Base-by-base conservation (phyloP, 1,284 basidiomycete species). In the Ceratobasidium sp. region DNA sequence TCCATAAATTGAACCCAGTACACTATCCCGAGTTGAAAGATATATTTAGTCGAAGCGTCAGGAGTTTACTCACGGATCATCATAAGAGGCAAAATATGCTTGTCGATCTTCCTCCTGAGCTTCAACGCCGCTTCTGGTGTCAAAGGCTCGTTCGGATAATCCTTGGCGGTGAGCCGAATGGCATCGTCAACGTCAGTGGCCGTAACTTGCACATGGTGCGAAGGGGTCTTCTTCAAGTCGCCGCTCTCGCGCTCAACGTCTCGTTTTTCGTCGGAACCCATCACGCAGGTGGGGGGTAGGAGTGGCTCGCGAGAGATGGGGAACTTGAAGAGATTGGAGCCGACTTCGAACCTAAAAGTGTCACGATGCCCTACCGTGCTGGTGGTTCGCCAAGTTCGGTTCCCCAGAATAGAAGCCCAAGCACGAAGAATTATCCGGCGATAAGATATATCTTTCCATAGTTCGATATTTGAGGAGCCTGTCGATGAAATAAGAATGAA, bases 1-100 rank as follows among this genome's bases (percentile, higher is more conserved):
- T 78, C 77, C 44, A 78, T 76, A 72, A 76, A 77, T 74, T 78
- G 77, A 3, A 77, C 77, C 77, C 69, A 71, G 36, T 71, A 72
- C n/a, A 63, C 56, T 64, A 21, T 46, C 33, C n/a, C 21, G 36
- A 30, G 23, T 71, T 30, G 62, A 46, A 51, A 42, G 14, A 11
- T 3, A 54, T 18, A n/a, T 30, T 8, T 25, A 36, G 18, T 6
- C 28, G 9, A 71, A 48, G 49, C 44, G 56, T 44, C 30, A 30
- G 53, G 25, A 56, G 21, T 40, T 21, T n/a, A 76, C 77, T 60
- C 40, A 78, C 78, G 49, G 12, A 78, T 51, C 74, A 75, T 77
- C 46, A 79, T 76, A 33, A 78, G 46, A 18, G 78, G 78, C 11
- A 79, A 64, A 16, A 79, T 60, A 40, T 75, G 73, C 73, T 74